Evolutionary conservation across 306 rosid species (phyloP), one percentile per base, ranked within the genome.

Genomic region (Cicer bijugum): DNA sequence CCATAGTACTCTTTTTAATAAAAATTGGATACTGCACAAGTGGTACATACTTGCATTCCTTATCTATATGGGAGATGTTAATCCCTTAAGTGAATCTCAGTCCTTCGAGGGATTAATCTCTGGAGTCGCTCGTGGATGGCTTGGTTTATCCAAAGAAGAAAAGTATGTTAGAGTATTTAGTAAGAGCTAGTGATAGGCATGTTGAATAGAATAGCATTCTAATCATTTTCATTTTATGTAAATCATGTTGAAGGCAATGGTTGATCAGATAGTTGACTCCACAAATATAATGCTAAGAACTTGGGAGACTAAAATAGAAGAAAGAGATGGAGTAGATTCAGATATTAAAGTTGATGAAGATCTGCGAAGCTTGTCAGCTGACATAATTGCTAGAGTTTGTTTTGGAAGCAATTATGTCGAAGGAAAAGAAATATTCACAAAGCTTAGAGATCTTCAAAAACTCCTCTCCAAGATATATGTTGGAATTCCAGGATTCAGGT

Each of bases 401-500:
- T 90, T 92, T 52, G 95, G 95, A 33, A 90, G 92, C 84, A 85
- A 76, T 63, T 92, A 85, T 78, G 56, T 53, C 0, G 55, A 84
- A 46, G 98, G 95, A 9, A 84, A 83, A 68, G 83, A 88, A 65
- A 86, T 90, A 55, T 90, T 90, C 82, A 69, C 73, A 52, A 88
- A 83, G 81, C 87, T 92, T 12, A 86, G 88, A 76, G 68, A 85
- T 55, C 85, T 92, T 75, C 91, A 86, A 75, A 62, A 56, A 9
- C 19, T 77, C 75, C 45, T 90, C 68, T 79, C 89, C 74, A 76
- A 60, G 19, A 40, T 57, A 33, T 17, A 47, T 48, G 14, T 43
- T 46, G 92, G 98, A 23, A 28, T 92, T 75, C 98, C 92, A 0
- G 90, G 91, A 12, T 55, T 15, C 48, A 76, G 91, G 96, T 90